Percentiles rank a stretch among this genome's conserved stretches.
Evolutionary conservation across 1,284 basidiomycete species (phyloP).

Genomic region (Hymenochaete sp.): DNA sequence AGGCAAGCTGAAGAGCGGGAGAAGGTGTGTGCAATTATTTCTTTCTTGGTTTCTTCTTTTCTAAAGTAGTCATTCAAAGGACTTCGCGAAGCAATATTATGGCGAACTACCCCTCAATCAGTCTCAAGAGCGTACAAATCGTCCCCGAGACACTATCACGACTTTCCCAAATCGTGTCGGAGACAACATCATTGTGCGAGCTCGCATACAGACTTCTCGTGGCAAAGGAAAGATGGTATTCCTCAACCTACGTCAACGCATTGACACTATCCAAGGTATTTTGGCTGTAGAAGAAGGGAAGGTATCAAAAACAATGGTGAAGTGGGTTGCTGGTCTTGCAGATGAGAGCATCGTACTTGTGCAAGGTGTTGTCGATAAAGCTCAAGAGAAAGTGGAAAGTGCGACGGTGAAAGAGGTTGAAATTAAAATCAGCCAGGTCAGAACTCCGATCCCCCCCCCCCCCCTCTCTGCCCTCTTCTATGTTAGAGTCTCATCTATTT

Average conservation of each 20-base stretch:
- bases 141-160: conserved; percentile 50
- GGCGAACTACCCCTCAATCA: conserved; percentile 89
- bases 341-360: conserved; percentile 91
- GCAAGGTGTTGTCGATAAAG: conserved; percentile 74
- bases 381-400: conserved; percentile 86
- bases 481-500: conserved; percentile 9
- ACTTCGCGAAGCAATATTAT: conserved; percentile 82
- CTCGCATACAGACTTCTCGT: conserved; percentile 87
- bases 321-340: conserved; percentile 76
- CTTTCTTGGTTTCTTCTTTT: not conserved
- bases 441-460: no score
- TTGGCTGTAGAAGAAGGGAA: conserved; percentile 70
- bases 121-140: conserved; percentile 65
- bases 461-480: not conserved
- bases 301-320: conserved; percentile 97
- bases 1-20: conserved; percentile 44
- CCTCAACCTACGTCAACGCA: conserved; percentile 84
- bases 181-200: conserved; percentile 79
- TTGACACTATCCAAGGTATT: conserved; percentile 85
- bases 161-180: conserved; percentile 59
- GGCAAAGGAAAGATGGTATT: conserved; percentile 96
- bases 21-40: conserved; percentile 12
- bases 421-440: conserved; percentile 75
- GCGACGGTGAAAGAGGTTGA: conserved; percentile 86
- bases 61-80: conserved; percentile 35